Conservation (phyloP, 768 basidiomycete species). For the Trametes punicea region DNA sequence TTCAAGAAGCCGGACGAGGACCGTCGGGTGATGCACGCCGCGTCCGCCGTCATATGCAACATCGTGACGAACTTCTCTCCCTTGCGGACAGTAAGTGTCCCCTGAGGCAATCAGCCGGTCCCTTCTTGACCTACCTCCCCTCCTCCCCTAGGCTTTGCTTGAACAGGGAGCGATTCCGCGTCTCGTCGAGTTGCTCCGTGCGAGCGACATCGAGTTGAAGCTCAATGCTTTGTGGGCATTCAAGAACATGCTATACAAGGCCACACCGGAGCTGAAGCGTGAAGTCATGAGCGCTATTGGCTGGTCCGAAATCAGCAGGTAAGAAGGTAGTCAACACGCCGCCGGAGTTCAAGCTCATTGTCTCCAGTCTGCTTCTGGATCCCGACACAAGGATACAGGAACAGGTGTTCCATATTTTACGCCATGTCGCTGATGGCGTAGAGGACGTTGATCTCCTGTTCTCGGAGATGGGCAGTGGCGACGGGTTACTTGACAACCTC, state of each 20-base stretch:
- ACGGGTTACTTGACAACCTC: conserved; percentile 44
- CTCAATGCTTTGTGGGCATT: conserved; percentile 82
- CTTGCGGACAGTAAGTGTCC: conserved; percentile 54
- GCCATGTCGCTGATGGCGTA: conserved; percentile 65
- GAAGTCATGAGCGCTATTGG: conserved; percentile 66
- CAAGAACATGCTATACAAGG: conserved; percentile 76
- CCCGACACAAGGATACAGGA: conserved; percentile 57
- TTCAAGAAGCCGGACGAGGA: conserved; percentile 59
- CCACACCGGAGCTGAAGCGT: conserved; percentile 54
- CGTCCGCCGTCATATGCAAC: conserved; percentile 77
- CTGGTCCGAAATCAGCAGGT: conserved; percentile 62
- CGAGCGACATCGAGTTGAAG: conserved; percentile 53
- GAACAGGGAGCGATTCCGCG: conserved; percentile 65
- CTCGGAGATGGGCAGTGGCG: conserved; percentile 44
- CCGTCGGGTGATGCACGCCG: conserved; percentile 64
- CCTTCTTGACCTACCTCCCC: not conserved
- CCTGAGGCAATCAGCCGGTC: not conserved
- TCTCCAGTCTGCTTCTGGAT: conserved; percentile 51
- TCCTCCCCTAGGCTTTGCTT: conserved; percentile 49
- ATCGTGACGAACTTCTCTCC: conserved; percentile 86
- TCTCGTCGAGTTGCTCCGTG: conserved; percentile 54
- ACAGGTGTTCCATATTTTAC: conserved; percentile 64
- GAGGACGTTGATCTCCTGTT: conserved; percentile 63
- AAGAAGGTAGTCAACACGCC: conserved; percentile 21
- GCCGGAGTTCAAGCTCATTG: not conserved